Base-by-base conservation (phyloP, 768 basidiomycete genomes). In the Mycena pura region DNA sequence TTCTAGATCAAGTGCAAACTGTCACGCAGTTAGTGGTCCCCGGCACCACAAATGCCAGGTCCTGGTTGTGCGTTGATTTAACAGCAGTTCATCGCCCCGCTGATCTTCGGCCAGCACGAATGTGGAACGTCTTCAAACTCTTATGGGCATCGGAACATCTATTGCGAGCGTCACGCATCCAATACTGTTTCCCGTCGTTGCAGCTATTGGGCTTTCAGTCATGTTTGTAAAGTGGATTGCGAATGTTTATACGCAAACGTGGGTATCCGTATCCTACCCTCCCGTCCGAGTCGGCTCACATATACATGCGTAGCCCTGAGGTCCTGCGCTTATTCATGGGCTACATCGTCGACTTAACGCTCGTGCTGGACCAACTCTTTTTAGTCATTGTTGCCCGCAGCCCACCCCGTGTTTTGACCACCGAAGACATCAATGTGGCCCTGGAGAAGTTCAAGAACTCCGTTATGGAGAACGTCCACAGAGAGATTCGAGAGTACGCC, bases 351-450 rank as follows among this genome's bases (percentile, higher is more conserved):
- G 52, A 45, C 11, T n/a, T 54, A 6, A 54, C 52, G 31, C 41
- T 43, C 31, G 41, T 54, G 9, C 17, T 54, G 41, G 41, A 54
- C 29, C 29, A 54, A 11, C 52, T 54, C 22, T 54, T 54, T 31
- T 2, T 32, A 13, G 8, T 44, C 29, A 24, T n/a, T 9, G 19
- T 49, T 17, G 31, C 31, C 13, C 15, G 34, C 15, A 15, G 14
- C 14, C 24, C 22, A 15, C 21, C 22, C 22, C 31, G 25, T 4
- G 2, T 19, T 8, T 22, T 38, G 11, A 38, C 48, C 11, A 2
- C 14, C 32, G 34, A 8, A 6, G 21, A 36, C 21, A 50, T 50
- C 22, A 29, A 50, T 13, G 17, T 25, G 21, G 48, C 48, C 15
- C 3, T 50, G 48, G 48, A 50, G 19, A 50, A 15, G 7, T 50